A percentile compares a stretch with the other conserved stretches of the same genome.
Evolutionary conservation across 2,329 filamentous ascomycete species (phyloP).

Genomic region (Teratosphaeria destructans): DNA sequence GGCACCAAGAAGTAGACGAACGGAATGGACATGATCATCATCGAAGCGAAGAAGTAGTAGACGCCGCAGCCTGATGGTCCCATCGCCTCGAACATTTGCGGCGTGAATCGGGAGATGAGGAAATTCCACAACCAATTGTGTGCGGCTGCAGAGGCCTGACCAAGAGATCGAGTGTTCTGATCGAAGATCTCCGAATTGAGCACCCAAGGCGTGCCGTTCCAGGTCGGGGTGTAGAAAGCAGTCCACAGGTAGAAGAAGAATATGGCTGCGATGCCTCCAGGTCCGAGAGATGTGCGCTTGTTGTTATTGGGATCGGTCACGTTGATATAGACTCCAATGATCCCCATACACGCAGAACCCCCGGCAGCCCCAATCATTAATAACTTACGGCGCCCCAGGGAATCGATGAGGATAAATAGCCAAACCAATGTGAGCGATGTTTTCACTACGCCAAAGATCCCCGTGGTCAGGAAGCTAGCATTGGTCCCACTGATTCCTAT

Average conservation of each 20-base stretch:
- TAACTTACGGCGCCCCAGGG: slow-evolving; percentile 50
- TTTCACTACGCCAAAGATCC: slow-evolving; percentile 69
- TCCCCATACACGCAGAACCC: slow-evolving; percentile 56
- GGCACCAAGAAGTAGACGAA: slow-evolving; percentile 24
- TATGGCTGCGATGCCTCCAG: slow-evolving; percentile 49
- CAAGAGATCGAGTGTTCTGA: slow-evolving; percentile 56
- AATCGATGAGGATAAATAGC: slow-evolving; percentile 59
- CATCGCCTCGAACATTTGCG: slow-evolving; percentile 47
- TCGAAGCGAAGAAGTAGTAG: slow-evolving; percentile 33
- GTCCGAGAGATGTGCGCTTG: slow-evolving; percentile 26
- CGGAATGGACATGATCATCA: slow-evolving; percentile 35
- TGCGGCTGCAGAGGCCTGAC: slow-evolving; percentile 60
- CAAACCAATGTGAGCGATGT: slow-evolving; percentile 58
- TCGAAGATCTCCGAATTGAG: slow-evolving; percentile 66
- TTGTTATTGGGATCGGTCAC: slow-evolving; percentile 5
- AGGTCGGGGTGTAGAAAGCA: slow-evolving; percentile 49
- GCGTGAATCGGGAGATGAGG: slow-evolving; percentile 56
- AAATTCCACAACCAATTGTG: slow-evolving; percentile 57
- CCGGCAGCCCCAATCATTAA: slow-evolving; percentile 55
- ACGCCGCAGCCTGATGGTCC: slow-evolving; percentile 29
- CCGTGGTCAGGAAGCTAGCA: slow-evolving; percentile 55
- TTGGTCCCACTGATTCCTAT: slow-evolving; percentile 53
- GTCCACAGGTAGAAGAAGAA: slow-evolving; percentile 70
- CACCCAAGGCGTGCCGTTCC: slow-evolving; percentile 34
- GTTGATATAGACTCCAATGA: slow-evolving; percentile 32